These are phyloP conservation scores for Letharia lupina DNA, from an alignment of 495 filamentous ascomycete genomes.

Conservation along the genomic window DNA sequence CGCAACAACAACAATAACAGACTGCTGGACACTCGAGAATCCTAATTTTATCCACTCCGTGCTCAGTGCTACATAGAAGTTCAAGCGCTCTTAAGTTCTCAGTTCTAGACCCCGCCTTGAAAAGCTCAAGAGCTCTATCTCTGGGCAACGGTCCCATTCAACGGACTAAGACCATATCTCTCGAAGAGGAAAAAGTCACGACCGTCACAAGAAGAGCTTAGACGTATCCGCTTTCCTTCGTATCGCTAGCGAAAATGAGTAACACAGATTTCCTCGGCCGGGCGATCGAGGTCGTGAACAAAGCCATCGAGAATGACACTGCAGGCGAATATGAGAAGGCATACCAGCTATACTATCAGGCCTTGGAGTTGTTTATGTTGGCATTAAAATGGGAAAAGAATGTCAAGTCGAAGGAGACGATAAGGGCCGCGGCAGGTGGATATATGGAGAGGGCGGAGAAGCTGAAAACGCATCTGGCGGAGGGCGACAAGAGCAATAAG, in stretches of 20 bases:
- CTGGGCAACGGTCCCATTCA: background rate
- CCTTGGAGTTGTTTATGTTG: constrained; percentile 92
- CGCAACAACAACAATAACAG: too few species aligned
- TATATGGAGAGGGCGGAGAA: constrained; percentile 99
- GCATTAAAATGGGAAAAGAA: constrained; percentile 99
- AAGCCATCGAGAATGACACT: constrained; percentile 93
- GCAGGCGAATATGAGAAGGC: constrained; percentile 94
- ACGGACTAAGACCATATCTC: background rate
- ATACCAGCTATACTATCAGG: constrained; percentile 87
- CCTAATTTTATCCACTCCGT: background rate
- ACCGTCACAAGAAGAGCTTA: background rate
- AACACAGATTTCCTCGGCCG: constrained; percentile 95
- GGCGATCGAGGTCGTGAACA: constrained; percentile 91
- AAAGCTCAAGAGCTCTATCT: background rate
- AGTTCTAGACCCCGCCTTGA: background rate
- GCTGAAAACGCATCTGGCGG: constrained; percentile 79
- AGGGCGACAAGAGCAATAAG: constrained; percentile 60
- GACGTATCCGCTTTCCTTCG: background rate
- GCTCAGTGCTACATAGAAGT: background rate
- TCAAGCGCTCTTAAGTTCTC: background rate
- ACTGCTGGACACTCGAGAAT: background rate
- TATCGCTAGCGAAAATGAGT: constrained; percentile 57
- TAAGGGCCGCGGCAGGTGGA: constrained; percentile 80
- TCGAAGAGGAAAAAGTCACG: background rate
- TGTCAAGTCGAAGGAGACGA: constrained; percentile 89